Evolutionary conservation across 305 asterid genomes (phyloP), one percentile per base, ranked within the genome.

Genomic region (Vinca major): DNA sequence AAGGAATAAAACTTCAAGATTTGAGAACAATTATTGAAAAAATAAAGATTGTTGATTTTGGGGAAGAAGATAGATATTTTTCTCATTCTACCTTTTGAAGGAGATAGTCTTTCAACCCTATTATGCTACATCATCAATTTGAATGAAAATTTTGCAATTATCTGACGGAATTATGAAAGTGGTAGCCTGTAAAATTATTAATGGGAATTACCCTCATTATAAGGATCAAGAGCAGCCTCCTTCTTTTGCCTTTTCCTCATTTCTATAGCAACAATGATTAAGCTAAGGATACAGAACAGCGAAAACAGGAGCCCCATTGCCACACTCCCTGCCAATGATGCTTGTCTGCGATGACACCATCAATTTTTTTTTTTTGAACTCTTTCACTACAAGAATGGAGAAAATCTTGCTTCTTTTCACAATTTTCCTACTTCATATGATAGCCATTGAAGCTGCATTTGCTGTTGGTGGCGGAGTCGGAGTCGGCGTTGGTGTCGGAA

Each of bases 271-370:
- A 89, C 88, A n/a, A 88, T 75, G 14, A 93, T 73, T 67, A 90
- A 74, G 20, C 95, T 96, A 14, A 93, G 81, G 63, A 93, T 85
- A 79, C 96, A 93, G 73, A 93, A 89, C 8, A 93, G 83, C 0
- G 96, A 81, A 78, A 90, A 87, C n/a, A 92, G 76, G 77, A 92
- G 43, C 56, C 97, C 97, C 85, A 87, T 85, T 0, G 93, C 95
- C 66, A 92, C 90, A 26, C 95, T 90, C 21, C 97, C 95, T 0
- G 83, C 95, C 9, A 92, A 87, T 1, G 97, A 84, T 1, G 96
- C 95, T 70, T 76, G 88, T 55, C 78, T 78, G 2, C 87, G 78
- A 60, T 72, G 81, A n/a, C 33, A 26, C 33, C 0, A 26, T 26
- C 33, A 26, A 26, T 1, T 26, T 26, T 26, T 26, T 26, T 26